Evolutionary conservation across 108 stramenopile genomes (phyloP).

Genomic region (Discostella stelligeroides): DNA sequence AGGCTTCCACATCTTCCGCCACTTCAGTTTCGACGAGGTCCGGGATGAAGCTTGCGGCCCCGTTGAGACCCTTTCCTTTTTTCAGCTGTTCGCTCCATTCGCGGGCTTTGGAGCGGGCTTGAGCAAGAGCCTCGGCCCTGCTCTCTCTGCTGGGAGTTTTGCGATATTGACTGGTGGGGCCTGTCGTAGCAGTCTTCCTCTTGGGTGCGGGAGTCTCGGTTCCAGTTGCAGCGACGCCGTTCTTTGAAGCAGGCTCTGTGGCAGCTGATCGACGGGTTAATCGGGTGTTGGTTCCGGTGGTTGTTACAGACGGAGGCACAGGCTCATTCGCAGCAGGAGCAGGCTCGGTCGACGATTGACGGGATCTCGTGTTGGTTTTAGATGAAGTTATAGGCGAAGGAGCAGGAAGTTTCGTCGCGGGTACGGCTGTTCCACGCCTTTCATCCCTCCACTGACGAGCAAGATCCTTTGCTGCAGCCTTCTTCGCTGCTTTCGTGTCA

Average conservation of each 20-base stretch:
- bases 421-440: too few species aligned
- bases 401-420: too few species aligned
- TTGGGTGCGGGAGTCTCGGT: neutral
- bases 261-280: too few species aligned
- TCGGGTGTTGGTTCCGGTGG: too few species aligned
- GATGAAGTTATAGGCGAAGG: too few species aligned
- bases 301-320: too few species aligned
- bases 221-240: neutral
- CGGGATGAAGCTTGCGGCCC: neutral
- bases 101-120: too few species aligned
- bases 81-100: neutral
- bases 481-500: too few species aligned
- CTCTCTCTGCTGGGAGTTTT: neutral
- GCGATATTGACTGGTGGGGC: neutral
- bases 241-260: constrained; percentile 1
- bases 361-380: too few species aligned
- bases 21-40: neutral
- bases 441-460: too few species aligned
- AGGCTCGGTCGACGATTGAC: too few species aligned
- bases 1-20: neutral
- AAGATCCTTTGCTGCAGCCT: neutral
- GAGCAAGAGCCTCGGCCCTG: constrained; percentile 1
- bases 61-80: neutral
- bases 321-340: too few species aligned
- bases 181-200: neutral